These are phyloP conservation scores for Colletotrichum tabaci DNA, from an alignment of 2,329 filamentous ascomycete genomes.

Conservation along the genomic window DNA sequence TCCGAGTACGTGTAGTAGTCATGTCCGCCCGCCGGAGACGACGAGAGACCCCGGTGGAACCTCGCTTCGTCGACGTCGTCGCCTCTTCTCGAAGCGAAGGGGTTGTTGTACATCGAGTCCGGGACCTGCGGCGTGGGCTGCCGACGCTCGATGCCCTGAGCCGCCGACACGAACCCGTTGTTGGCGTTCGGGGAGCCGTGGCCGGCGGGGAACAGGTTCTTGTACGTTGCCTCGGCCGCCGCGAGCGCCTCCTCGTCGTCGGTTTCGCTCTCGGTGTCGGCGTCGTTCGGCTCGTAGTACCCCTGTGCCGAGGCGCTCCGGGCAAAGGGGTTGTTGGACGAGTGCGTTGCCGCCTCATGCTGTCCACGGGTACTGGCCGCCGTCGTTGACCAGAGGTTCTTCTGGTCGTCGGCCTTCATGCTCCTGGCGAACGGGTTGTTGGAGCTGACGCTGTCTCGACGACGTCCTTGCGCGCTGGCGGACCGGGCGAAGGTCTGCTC, in stretches of 20 bases:
- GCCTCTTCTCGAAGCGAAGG: slow-evolving; percentile 12
- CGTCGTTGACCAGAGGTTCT: slow-evolving; percentile 2
- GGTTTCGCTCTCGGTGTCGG: not conserved
- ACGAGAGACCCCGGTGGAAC: slow-evolving; percentile 3
- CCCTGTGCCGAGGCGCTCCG: not conserved
- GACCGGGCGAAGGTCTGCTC: slow-evolving; percentile 24
- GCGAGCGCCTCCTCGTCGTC: slow-evolving; percentile 15
- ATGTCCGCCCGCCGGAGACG: not conserved
- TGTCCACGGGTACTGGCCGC: not conserved
- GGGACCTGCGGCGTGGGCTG: slow-evolving; percentile 30
- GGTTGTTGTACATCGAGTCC: slow-evolving; percentile 29
- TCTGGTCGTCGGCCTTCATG: slow-evolving; percentile 2
- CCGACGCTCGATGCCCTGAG: slow-evolving; percentile 3
- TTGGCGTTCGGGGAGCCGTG: not conserved
- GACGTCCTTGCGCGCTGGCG: slow-evolving; percentile 13
- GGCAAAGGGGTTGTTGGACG: slow-evolving; percentile 19
- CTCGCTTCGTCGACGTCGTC: slow-evolving; percentile 1
- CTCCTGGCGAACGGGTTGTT: slow-evolving; percentile 36
- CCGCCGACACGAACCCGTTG: slow-evolving; percentile 6
- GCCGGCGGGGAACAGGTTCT: not conserved
- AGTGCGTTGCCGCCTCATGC: not conserved
- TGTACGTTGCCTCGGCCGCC: slow-evolving; percentile 8
- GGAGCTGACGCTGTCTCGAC: not conserved
- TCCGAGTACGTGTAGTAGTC: not conserved
- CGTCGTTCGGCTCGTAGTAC: not conserved